Conservation (phyloP, 108 stramenopile genomes). For the Bacterosira constricta region DNA sequence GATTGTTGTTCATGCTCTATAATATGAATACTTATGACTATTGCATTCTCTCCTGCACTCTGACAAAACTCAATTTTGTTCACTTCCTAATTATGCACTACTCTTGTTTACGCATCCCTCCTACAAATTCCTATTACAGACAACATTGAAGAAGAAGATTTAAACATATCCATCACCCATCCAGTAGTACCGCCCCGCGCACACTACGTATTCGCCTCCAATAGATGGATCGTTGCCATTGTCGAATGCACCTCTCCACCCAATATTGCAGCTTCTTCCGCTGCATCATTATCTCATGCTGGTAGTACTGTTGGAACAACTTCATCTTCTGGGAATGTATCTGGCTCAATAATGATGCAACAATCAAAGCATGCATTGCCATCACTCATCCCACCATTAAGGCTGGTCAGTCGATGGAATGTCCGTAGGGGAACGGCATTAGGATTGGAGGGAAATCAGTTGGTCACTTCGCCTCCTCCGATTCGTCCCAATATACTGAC, state of each 20-base stretch:
- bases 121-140: constrained; percentile 21
- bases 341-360: background rate
- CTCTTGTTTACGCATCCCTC: background rate
- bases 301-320: background rate
- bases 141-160: constrained; percentile 49
- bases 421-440: constrained; percentile 48
- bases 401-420: constrained; percentile 56
- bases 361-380: constrained; percentile 21
- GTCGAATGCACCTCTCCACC: constrained; percentile 62
- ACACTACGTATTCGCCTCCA: constrained; percentile 75
- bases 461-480: constrained; percentile 46
- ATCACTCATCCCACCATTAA: constrained; percentile 41
- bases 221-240: constrained; percentile 85
- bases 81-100: background rate
- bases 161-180: constrained; percentile 34
- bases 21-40: too few relatives aligned
- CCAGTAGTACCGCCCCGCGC: constrained; percentile 67
- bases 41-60: background rate
- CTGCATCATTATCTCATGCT: background rate
- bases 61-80: background rate
- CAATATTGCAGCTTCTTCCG: constrained; percentile 15
- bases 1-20: too few relatives aligned
- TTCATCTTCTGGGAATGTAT: too few relatives aligned
- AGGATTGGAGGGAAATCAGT: constrained; percentile 67
- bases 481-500: constrained; percentile 38